Evolutionary conservation across 805 yeast genomes (phyloP).

Genomic region (Cyberlindnera xylosilytica): DNA sequence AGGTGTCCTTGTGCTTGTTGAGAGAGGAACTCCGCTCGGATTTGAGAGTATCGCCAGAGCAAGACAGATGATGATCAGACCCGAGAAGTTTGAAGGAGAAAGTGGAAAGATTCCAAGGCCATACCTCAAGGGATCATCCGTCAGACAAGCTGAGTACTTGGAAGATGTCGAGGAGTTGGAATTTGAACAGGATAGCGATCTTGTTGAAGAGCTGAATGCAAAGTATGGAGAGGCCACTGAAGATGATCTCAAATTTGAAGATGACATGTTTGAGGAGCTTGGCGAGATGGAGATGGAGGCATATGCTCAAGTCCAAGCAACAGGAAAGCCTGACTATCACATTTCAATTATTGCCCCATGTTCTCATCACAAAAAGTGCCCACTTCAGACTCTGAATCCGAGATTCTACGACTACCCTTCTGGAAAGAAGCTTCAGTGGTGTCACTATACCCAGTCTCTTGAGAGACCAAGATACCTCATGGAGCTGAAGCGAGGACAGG

Average conservation of each 20-base stretch:
- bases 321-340: slow-evolving; percentile 35
- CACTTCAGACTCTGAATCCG: slow-evolving; percentile 77
- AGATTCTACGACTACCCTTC: slow-evolving; percentile 52
- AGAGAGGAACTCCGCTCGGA: slow-evolving; percentile 87
- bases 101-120: slow-evolving; percentile 68
- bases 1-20: slow-evolving; percentile 77
- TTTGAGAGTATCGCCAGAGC: slow-evolving; percentile 89
- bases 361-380: slow-evolving; percentile 82
- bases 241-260: slow-evolving; percentile 40
- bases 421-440: slow-evolving; percentile 66
- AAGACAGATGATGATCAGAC: slow-evolving; percentile 85
- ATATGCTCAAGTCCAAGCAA: slow-evolving; percentile 10
- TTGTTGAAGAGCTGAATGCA: slow-evolving; percentile 33
- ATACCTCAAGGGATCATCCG: slow-evolving; percentile 49
- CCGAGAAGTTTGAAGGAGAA: slow-evolving; percentile 58
- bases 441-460: slow-evolving; percentile 69
- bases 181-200: slow-evolving; percentile 15
- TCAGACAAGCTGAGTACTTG: slow-evolving; percentile 22
- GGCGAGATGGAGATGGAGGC: slow-evolving; percentile 2
- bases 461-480: slow-evolving; percentile 75
- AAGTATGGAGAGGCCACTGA: slow-evolving; percentile 41
- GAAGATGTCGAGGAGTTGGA: slow-evolving; percentile 20
- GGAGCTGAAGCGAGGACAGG: slow-evolving; percentile 81
- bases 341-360: slow-evolving; percentile 84
- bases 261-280: not conserved